Evolutionary conservation across 176 grass and related monocot species (phyloP).

Genomic region (Cymbopogon citratus): DNA sequence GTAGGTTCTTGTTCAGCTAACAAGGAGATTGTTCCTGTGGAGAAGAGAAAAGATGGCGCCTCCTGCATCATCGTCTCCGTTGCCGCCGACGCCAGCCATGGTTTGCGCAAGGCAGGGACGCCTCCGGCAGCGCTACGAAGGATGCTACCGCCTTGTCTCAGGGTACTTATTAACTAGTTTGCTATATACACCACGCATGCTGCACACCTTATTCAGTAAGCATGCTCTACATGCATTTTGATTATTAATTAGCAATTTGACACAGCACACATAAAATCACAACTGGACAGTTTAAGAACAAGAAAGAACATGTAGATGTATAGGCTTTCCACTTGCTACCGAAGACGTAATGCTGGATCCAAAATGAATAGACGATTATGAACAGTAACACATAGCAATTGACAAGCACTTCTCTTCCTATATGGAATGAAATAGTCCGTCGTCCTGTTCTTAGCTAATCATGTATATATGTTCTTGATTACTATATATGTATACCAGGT

Average conservation of each 20-base stretch:
- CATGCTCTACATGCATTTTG: neutral
- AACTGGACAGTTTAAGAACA: neutral
- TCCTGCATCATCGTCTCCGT: neutral
- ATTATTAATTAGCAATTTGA: too few species aligned
- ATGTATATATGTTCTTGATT: neutral
- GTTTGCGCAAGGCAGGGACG: slow-evolving; percentile 42
- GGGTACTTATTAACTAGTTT: slow-evolving; percentile 18
- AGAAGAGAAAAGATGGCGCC: slow-evolving; percentile 19
- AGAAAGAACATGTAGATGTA: neutral
- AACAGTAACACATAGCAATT: neutral
- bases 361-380: neutral
- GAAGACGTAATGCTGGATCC: neutral
- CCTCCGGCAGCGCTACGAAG: slow-evolving; percentile 52
- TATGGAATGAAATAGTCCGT: too few species aligned
- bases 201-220: neutral
- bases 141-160: slow-evolving; percentile 57
- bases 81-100: neutral
- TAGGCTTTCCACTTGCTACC: neutral
- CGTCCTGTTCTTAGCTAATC: neutral
- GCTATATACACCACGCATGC: neutral
- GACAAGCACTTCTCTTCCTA: neutral
- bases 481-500: slow-evolving; percentile 27
- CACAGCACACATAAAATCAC: slow-evolving; percentile 39
- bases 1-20: slow-evolving; percentile 24
- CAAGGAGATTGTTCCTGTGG: slow-evolving; percentile 1